Conservation (phyloP, 2,329 filamentous ascomycete genomes). For the Diaporthe ilicicola region DNA sequence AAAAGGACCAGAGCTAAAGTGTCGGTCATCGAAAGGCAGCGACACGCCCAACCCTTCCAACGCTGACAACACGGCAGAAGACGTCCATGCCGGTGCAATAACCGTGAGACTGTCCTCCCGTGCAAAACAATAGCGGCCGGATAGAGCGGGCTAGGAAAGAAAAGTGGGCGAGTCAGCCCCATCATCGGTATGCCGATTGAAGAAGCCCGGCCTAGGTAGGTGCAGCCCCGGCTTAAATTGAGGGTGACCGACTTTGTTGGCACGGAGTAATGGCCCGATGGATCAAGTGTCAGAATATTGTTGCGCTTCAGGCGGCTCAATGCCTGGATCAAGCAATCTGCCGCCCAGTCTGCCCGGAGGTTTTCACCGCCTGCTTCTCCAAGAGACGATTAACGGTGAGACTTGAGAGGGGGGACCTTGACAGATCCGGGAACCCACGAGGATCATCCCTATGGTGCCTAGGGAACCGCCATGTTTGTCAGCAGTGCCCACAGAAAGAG, state of each 20-base stretch:
- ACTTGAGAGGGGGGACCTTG: constrained; percentile 4
- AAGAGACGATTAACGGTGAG: neutral
- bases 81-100: neutral
- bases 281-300: constrained; percentile 2
- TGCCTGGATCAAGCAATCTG: constrained; percentile 13
- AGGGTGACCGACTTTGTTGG: constrained; percentile 10
- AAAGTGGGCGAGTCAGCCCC: constrained; percentile 18
- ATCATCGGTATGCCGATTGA: constrained; percentile 15
- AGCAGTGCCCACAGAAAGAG: neutral
- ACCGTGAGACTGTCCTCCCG: neutral
- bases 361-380: constrained; percentile 20
- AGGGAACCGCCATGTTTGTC: neutral
- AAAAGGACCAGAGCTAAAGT: neutral
- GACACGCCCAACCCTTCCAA: neutral
- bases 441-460: neutral
- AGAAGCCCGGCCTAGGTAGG: constrained; percentile 2
- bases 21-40: neutral
- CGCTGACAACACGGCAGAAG: neutral
- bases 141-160: neutral
- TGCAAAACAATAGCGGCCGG: constrained; percentile 3
- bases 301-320: constrained; percentile 19
- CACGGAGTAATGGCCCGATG: constrained; percentile 28
- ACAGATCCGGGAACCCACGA: neutral
- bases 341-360: neutral
- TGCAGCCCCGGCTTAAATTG: constrained; percentile 9